These are phyloP conservation scores for Priceomyces carsonii DNA, from an alignment of 805 yeast species.

Conservation along the genomic window DNA sequence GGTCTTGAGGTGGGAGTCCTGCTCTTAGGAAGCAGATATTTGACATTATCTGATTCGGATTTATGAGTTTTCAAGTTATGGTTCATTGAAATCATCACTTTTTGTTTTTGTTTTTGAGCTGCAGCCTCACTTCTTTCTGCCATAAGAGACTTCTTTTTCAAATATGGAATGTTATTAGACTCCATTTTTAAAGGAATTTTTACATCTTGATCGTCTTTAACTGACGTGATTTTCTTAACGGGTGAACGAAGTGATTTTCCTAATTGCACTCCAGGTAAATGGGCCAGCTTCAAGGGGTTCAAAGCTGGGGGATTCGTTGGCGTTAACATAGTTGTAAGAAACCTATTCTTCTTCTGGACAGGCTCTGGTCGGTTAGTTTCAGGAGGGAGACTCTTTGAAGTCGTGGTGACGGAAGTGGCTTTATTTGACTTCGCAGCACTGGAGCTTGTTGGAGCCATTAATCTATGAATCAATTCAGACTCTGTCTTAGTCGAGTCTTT, in stretches of 20 bases:
- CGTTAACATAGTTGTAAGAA: conserved; percentile 36
- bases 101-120: conserved; percentile 26
- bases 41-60: not conserved
- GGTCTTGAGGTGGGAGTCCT: not conserved
- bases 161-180: conserved; percentile 16
- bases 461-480: conserved; percentile 16
- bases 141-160: conserved; percentile 30
- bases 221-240: conserved; percentile 9
- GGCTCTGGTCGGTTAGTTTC: conserved; percentile 7
- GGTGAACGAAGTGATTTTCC: conserved; percentile 14
- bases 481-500: conserved; percentile 8
- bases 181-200: conserved; percentile 15
- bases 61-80: conserved; percentile 14
- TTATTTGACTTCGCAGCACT: conserved; percentile 27
- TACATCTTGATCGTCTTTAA: conserved; percentile 11
- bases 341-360: conserved; percentile 26
- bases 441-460: conserved; percentile 31
- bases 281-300: conserved; percentile 14
- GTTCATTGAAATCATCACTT: conserved; percentile 24
- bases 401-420: conserved; percentile 2
- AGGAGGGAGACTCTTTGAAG: not conserved
- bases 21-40: not conserved
- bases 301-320: conserved; percentile 29
- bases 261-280: conserved; percentile 10
- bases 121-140: conserved; percentile 28